Conservation (phyloP, 2,329 filamentous ascomycete genomes). For the Cyphellophora attinorum region DNA sequence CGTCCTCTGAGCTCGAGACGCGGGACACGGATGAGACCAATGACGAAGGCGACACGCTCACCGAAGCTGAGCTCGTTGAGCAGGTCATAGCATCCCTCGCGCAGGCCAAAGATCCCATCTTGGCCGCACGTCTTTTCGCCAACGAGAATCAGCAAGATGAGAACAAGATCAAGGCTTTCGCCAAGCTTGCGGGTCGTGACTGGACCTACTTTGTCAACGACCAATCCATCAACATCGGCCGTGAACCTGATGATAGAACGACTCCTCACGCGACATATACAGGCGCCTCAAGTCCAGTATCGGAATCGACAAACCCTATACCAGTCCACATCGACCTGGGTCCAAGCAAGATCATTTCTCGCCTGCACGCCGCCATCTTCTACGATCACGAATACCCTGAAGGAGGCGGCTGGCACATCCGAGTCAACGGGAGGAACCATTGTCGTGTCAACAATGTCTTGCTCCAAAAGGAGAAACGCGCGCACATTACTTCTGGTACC, state of each 20-base stretch:
- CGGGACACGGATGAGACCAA: conserved; percentile 18
- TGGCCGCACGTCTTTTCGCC: conserved; percentile 34
- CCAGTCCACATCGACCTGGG: conserved; percentile 77
- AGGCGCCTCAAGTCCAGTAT: conserved; percentile 35
- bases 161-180: conserved; percentile 39
- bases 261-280: conserved; percentile 3
- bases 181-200: conserved; percentile 40
- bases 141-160: conserved; percentile 33
- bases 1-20: conserved; percentile 21
- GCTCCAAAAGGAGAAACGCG: conserved; percentile 57
- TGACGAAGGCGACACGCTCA: conserved; percentile 30
- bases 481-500: conserved; percentile 69
- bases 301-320: conserved; percentile 29
- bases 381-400: conserved; percentile 56
- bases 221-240: conserved; percentile 39
- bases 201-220: conserved; percentile 44
- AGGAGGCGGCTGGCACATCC: conserved; percentile 63
- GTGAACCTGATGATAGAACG: conserved; percentile 35
- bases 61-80: conserved; percentile 36
- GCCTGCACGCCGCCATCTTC: conserved; percentile 64
- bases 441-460: conserved; percentile 67
- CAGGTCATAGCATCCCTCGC: conserved; percentile 37
- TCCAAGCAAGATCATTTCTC: conserved; percentile 71
- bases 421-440: conserved; percentile 85
- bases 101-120: conserved; percentile 32